These are phyloP conservation scores for Lactarius sp. DNA, from an alignment of 768 basidiomycete species.

Conservation along the genomic window DNA sequence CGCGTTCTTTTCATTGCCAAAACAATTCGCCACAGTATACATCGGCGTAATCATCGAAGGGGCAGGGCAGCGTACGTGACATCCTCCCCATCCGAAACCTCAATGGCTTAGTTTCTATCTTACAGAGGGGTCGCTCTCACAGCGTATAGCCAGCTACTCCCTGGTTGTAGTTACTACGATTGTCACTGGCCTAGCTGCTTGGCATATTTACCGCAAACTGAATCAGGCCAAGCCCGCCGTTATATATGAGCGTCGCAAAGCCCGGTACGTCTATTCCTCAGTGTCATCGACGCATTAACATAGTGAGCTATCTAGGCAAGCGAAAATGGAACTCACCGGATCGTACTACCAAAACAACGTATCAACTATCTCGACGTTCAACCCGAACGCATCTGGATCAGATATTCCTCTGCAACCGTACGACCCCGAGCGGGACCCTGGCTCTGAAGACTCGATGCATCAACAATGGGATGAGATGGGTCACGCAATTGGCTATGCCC, in stretches of 20 bases:
- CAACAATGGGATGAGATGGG: constrained; percentile 53
- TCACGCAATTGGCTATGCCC: constrained; percentile 44
- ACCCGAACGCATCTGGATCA: constrained; percentile 35
- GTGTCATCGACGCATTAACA: background rate
- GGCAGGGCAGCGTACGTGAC: background rate
- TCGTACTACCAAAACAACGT: constrained; percentile 24
- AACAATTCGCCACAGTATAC: constrained; percentile 90
- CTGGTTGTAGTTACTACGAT: constrained; percentile 65
- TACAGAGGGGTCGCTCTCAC: constrained; percentile 41
- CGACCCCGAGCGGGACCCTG: constrained; percentile 24
- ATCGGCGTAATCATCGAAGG: constrained; percentile 72
- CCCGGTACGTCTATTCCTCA: constrained; percentile 41
- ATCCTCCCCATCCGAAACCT: background rate
- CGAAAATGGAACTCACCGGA: constrained; percentile 36
- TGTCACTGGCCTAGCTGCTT: constrained; percentile 73
- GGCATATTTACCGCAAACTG: constrained; percentile 78
- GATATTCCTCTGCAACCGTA: constrained; percentile 42
- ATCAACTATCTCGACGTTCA: constrained; percentile 25
- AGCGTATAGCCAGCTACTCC: constrained; percentile 55
- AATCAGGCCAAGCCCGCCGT: constrained; percentile 59
- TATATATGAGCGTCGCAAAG: constrained; percentile 68
- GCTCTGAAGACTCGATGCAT: constrained; percentile 27
- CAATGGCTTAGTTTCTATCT: constrained; percentile 26
- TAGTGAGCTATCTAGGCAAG: constrained; percentile 41
- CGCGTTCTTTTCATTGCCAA: constrained; percentile 78